A percentile compares a stretch with the other conserved stretches of the same genome.
These are phyloP conservation scores for Phoenix roebelenii DNA, from an alignment of 176 grass and related monocot genomes.

Conservation along the genomic window DNA sequence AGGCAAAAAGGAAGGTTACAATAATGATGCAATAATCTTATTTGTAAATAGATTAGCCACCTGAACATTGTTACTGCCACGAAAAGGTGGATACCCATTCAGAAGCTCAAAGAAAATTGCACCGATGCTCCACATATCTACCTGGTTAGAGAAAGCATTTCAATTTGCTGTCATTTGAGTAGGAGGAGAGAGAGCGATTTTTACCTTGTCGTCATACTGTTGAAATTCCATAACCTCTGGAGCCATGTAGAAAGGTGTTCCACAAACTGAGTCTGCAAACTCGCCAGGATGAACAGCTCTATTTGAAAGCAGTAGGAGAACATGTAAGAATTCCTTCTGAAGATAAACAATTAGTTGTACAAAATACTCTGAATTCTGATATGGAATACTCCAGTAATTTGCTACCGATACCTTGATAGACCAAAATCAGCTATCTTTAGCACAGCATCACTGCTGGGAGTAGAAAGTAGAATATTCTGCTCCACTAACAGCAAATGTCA, in stretches of 20 bases:
- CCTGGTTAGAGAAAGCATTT: conserved; percentile 13
- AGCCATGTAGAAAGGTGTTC: conserved; percentile 55
- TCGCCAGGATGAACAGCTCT: conserved; percentile 51
- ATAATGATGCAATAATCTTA: too few species aligned
- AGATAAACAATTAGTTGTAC: too few species aligned
- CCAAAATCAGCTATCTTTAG: conserved; percentile 68
- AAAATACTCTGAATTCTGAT: too few species aligned
- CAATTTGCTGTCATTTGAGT: not conserved
- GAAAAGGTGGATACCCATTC: conserved; percentile 46
- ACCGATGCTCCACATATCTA: conserved; percentile 54
- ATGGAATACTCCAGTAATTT: not conserved
- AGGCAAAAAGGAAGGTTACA: too few species aligned
- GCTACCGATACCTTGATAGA: conserved; percentile 30
- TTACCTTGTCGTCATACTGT: conserved; percentile 43
- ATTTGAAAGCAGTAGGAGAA: not conserved
- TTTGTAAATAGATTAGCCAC: conserved; percentile 13
- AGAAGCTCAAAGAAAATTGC: conserved; percentile 45
- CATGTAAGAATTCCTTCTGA: not conserved
- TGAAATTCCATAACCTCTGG: conserved; percentile 69
- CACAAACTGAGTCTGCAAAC: conserved; percentile 32
- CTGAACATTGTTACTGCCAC: conserved; percentile 44
- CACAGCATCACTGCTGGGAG: not conserved
- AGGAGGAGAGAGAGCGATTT: not conserved
- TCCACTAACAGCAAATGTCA: not conserved
- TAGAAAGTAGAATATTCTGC: conserved; percentile 42